Evolutionary conservation across 2,329 filamentous ascomycete genomes (phyloP).

Genomic region (Alternaria incomplexa): DNA sequence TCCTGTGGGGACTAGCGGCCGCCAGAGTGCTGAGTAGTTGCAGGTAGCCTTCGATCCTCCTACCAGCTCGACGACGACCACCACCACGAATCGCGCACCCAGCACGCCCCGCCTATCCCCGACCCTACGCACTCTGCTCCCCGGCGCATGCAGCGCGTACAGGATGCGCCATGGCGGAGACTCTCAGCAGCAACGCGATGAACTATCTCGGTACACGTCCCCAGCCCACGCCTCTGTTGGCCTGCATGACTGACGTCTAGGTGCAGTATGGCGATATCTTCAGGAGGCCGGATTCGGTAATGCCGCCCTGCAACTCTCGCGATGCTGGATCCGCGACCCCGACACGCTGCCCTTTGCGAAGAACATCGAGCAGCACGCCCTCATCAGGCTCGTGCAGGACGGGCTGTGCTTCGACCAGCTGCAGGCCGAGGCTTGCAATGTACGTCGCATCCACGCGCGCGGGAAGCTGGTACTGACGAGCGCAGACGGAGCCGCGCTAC

Average conservation of each 20-base stretch:
- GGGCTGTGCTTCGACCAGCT: slow-evolving; percentile 60
- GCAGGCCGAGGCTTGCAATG: slow-evolving; percentile 44
- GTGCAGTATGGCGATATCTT: slow-evolving; percentile 65
- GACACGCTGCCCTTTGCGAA: slow-evolving; percentile 67
- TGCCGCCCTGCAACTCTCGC: slow-evolving; percentile 65
- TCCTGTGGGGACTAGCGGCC: slow-evolving; percentile 5
- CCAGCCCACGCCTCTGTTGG: not conserved
- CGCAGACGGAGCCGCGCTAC: slow-evolving; percentile 42
- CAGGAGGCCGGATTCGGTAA: slow-evolving; percentile 58
- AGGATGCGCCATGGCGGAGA: slow-evolving; percentile 51
- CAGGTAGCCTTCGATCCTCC: slow-evolving; percentile 4
- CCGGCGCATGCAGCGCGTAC: slow-evolving; percentile 16
- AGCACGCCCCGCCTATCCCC: not conserved
- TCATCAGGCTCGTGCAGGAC: slow-evolving; percentile 68
- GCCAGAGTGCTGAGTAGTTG: not conserved
- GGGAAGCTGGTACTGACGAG: slow-evolving; percentile 22
- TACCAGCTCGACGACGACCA: not conserved
- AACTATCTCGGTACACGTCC: slow-evolving; percentile 61
- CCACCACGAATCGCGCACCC: slow-evolving; percentile 1
- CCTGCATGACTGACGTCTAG: slow-evolving; percentile 14
- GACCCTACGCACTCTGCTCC: not conserved
- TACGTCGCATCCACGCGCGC: slow-evolving; percentile 21
- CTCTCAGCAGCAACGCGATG: slow-evolving; percentile 66
- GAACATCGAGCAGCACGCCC: slow-evolving; percentile 63
- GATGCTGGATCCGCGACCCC: slow-evolving; percentile 68